Evolutionary conservation across 2,329 filamentous ascomycete genomes (phyloP).

Genomic region (Lachnellula suecica): DNA sequence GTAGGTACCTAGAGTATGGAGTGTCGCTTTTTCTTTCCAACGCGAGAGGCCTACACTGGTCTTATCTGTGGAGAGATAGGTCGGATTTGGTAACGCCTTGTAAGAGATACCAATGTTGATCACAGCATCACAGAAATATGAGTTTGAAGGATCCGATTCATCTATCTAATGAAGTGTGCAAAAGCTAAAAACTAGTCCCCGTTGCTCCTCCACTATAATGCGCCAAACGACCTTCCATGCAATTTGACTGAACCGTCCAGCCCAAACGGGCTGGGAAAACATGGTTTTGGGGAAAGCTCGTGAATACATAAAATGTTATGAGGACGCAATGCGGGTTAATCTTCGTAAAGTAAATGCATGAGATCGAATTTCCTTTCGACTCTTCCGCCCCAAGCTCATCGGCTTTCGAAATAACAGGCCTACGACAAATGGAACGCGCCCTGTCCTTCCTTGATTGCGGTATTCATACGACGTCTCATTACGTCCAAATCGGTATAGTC

Average conservation of each 20-base stretch:
- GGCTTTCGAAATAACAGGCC: slow-evolving; percentile 17
- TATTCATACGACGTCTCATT: slow-evolving; percentile 75
- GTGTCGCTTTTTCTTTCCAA: too few relatives aligned
- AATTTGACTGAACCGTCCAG: slow-evolving; percentile 29
- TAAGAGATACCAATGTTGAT: too few relatives aligned
- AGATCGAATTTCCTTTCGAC: slow-evolving; percentile 10
- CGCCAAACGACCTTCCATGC: slow-evolving; percentile 37
- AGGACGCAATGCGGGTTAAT: slow-evolving; percentile 22
- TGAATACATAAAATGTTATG: slow-evolving; percentile 29
- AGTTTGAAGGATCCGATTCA: slow-evolving; percentile 11
- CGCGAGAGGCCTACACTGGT: too few relatives aligned
- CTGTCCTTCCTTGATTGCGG: slow-evolving; percentile 92
- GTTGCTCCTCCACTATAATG: slow-evolving; percentile 24
- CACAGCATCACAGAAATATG: too few relatives aligned
- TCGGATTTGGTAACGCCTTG: too few relatives aligned
- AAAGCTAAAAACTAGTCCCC: slow-evolving; percentile 21
- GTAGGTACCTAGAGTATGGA: too few relatives aligned
- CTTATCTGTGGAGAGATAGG: too few relatives aligned
- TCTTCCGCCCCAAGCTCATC: slow-evolving; percentile 12
- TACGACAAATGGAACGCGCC: slow-evolving; percentile 96
- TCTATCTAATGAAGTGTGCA: slow-evolving; percentile 28
- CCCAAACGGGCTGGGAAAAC: slow-evolving; percentile 14
- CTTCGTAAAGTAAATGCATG: slow-evolving; percentile 19
- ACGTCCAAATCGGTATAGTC: slow-evolving; percentile 82
- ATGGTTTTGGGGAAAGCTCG: slow-evolving; percentile 17